These are phyloP conservation scores for Penicillium sp. DNA, from an alignment of 2,329 filamentous ascomycete genomes.

Conservation along the genomic window DNA sequence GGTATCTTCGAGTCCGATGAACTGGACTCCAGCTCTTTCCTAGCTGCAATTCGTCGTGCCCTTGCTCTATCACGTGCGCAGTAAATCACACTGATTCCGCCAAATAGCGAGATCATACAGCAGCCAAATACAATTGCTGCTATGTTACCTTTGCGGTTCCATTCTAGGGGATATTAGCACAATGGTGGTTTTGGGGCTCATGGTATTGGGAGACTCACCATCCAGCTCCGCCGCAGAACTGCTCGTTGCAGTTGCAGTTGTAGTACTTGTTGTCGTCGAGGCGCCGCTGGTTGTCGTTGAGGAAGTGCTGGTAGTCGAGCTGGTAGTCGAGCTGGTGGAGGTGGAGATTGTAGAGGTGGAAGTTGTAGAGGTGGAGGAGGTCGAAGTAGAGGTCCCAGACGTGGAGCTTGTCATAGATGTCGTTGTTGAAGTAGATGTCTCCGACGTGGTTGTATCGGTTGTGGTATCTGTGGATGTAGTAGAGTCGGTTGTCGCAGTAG, in stretches of 20 bases:
- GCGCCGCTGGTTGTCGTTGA: neutral
- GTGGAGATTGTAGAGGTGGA: neutral
- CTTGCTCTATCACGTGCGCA: slow-evolving; percentile 6
- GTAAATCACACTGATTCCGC: slow-evolving; percentile 3
- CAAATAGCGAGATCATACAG: slow-evolving; percentile 11
- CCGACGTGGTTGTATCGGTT: neutral
- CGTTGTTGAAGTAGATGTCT: slow-evolving; percentile 1
- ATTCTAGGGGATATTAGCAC: neutral
- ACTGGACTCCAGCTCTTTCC: neutral
- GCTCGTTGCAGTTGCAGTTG: slow-evolving; percentile 7
- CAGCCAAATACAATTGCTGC: slow-evolving; percentile 7
- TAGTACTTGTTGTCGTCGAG: neutral
- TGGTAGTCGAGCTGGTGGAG: neutral
- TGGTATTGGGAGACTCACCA: neutral
- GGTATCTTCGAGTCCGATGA: neutral
- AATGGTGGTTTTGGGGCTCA: no score
- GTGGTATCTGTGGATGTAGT: neutral
- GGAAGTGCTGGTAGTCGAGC: neutral
- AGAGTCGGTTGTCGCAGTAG: neutral
- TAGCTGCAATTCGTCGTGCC: slow-evolving; percentile 8
- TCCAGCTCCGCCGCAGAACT: neutral
- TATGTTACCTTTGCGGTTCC: slow-evolving; percentile 13
- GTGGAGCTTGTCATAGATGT: neutral
- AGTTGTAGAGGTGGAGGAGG: neutral
- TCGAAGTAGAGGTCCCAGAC: neutral